A percentile compares a stretch with the other conserved stretches of the same genome.
These are phyloP conservation scores for Kodamaea restingae DNA, from an alignment of 805 yeast genomes.

Conservation along the genomic window DNA sequence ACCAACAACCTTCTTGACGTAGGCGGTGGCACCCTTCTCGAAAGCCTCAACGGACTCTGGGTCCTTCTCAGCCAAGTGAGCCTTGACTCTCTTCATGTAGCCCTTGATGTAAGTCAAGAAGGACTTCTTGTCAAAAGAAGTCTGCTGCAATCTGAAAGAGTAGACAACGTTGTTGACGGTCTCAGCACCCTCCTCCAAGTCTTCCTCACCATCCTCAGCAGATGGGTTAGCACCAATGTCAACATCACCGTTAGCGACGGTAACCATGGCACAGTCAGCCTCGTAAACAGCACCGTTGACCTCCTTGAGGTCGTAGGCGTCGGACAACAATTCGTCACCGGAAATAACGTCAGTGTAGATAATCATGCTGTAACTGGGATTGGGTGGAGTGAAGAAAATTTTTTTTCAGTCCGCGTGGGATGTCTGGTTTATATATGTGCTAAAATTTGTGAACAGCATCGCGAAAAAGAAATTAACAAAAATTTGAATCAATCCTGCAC, in stretches of 20 bases:
- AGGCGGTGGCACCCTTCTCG: constrained; percentile 96
- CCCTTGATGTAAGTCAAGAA: constrained; percentile 96
- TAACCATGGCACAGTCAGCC: constrained; percentile 93
- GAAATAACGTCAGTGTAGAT: constrained; percentile 72
- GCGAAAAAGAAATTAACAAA: constrained; percentile 4
- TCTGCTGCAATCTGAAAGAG: constrained; percentile 97
- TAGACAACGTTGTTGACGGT: constrained; percentile 97
- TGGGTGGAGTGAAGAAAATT: constrained; percentile 6
- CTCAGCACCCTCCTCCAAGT: constrained; percentile 77
- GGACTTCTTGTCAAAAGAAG: constrained; percentile 96
- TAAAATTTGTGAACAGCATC: not conserved
- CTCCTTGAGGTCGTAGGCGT: constrained; percentile 85
- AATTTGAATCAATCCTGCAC: not conserved
- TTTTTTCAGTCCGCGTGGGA: constrained; percentile 6
- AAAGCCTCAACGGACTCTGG: constrained; percentile 86
- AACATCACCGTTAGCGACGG: constrained; percentile 84
- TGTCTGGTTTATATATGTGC: constrained; percentile 1
- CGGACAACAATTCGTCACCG: constrained; percentile 94
- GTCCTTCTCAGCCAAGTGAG: constrained; percentile 78
- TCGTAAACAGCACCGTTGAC: constrained; percentile 93
- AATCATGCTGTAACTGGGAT: constrained; percentile 29
- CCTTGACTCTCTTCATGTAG: constrained; percentile 96
- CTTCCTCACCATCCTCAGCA: constrained; percentile 91
- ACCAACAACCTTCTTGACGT: constrained; percentile 92
- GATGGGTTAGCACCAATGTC: constrained; percentile 99